Base-by-base conservation (phyloP, 257 asterid genomes). In the Salvia splendens region DNA sequence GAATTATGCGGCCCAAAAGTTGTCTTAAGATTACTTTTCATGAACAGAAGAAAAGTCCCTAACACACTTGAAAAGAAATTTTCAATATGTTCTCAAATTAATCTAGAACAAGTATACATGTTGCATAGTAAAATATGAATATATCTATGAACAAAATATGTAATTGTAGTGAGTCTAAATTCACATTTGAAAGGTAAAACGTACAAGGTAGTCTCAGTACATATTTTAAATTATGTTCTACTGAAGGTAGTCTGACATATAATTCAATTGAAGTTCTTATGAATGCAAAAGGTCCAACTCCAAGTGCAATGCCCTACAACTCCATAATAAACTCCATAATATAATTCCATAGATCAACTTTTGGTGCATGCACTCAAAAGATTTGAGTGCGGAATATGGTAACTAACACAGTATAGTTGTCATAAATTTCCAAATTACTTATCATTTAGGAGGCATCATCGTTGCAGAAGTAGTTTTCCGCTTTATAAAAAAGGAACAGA, bases 121-220 rank as follows among this genome's bases (percentile, higher is more conserved):
- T 49, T 43, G 51, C 40, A 50, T 9, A 41, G 33, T 24, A 24
- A 46, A 65, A 69, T 20, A 1, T 43, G 51, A 69, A 43, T 24
- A 47, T 14, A 47, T 14, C 15, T 48, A 6, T 48, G 28, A 54
- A 32, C 41, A 53, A 9, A 56, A 43, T 70, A 53, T 48, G 50
- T 69, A 50, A 28, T 1, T 33, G 8, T 4, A 58, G 40, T 1
- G 55, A 60, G 59, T 63, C 15, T 14, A 63, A 51, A 40, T 42
- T 73, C 59, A 66, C 14, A 24, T 35, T 24, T 9, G 61, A 53
- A 77, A 46, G 36, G 74, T 24, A 24, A 63, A 61, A 41, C 20
- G 42, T 9, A 41, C 48, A 65, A 62, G 28, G 52, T 51, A 6
- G 55, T 14, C n/a, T n/a, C 20, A 17, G 20, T 17, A 66, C 51